Percentiles rank a stretch among this genome's conserved stretches.
Evolutionary conservation across 768 basidiomycete genomes (phyloP).

Genomic region (Amanita molliuscula): DNA sequence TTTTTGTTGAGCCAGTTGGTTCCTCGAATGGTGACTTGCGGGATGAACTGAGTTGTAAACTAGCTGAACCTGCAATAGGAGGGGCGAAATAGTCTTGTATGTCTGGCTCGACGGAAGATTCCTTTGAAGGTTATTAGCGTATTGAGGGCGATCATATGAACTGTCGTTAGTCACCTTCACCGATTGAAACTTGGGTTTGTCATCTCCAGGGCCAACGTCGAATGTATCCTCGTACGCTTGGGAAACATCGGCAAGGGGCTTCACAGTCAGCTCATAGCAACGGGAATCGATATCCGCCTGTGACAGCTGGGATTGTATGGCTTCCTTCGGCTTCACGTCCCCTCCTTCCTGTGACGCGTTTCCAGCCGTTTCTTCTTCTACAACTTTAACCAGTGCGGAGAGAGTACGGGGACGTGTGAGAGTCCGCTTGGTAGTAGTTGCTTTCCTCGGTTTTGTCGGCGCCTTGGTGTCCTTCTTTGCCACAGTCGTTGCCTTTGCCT

Average conservation of each 20-base stretch:
- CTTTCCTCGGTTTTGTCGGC: conserved; percentile 23
- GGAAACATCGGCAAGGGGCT: conserved; percentile 68
- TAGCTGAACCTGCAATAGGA: conserved; percentile 20
- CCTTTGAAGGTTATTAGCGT: conserved; percentile 23
- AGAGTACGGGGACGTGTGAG: conserved; percentile 25
- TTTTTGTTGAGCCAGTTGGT: conserved; percentile 18
- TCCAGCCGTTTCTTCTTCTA: conserved; percentile 17
- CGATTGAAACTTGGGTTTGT: conserved; percentile 26
- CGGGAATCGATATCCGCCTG: conserved; percentile 59
- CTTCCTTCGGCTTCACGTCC: neutral
- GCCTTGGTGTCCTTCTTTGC: conserved; percentile 29
- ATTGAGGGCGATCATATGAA: conserved; percentile 7
- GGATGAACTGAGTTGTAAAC: conserved; percentile 15
- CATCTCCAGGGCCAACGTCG: conserved; percentile 21
- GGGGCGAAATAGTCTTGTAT: conserved; percentile 44
- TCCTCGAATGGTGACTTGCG: conserved; percentile 17
- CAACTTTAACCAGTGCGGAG: conserved; percentile 52
- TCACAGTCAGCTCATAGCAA: conserved; percentile 73
- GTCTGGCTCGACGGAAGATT: conserved; percentile 43
- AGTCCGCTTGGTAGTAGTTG: conserved; percentile 19
- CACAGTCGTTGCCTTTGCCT: conserved; percentile 5
- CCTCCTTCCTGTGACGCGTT: neutral
- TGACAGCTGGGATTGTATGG: conserved; percentile 15
- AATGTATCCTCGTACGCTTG: conserved; percentile 48
- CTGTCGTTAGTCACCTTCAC: conserved; percentile 32